Evolutionary conservation across 2,329 filamentous ascomycete genomes (phyloP), one percentile per base, ranked within the genome.

Genomic region (Botrytis cinerea): DNA sequence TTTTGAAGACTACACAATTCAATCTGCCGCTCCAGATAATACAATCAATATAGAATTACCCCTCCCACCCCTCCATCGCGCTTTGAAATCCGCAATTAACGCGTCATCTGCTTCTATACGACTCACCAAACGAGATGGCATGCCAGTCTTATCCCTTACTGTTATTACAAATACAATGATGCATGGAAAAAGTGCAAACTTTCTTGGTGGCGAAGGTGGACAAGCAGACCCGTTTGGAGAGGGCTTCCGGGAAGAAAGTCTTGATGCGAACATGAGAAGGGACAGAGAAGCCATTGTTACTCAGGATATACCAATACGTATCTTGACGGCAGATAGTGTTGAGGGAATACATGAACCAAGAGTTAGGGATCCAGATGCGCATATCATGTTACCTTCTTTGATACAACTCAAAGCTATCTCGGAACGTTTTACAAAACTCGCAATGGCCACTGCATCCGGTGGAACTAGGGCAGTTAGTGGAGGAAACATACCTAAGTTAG

Each of bases 11-110:
- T 97, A 97, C 84, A 89, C 90, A 71, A 91, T 98, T 77, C 92
- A 97, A 82, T 97, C 95, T 68, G 93, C 93, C 69, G 92, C 94
- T 66, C 85, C 86, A 57, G 87, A 90, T 82, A 97, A 97, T 83
- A 93, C 94, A 71, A 98, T 99, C 84, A 98, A 99, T 83, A 91
- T 99, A 76, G 96, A 99, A 84, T 89, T 99, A 1, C 94, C 96
- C 40, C 90, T 98, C n/a, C 88, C 89, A 22, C 91, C 93, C 2
- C 89, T 99, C 35, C 93, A 96, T 79, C 92, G 95, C 74, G 96
- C 96, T n/a, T 90, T 99, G 74, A 94, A 92, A 79, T 98, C 95
- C 51, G 95, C 95, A 62, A 85, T 92, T 71, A 91, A 93, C 80
- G 93, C 93, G 78, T 90, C 91, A 28, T 92, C 93, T 28, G 94